A percentile compares a stretch with the other conserved stretches of the same genome.
Conservation (phyloP, 768 basidiomycete species). For the Rhizopogon roseolus region DNA sequence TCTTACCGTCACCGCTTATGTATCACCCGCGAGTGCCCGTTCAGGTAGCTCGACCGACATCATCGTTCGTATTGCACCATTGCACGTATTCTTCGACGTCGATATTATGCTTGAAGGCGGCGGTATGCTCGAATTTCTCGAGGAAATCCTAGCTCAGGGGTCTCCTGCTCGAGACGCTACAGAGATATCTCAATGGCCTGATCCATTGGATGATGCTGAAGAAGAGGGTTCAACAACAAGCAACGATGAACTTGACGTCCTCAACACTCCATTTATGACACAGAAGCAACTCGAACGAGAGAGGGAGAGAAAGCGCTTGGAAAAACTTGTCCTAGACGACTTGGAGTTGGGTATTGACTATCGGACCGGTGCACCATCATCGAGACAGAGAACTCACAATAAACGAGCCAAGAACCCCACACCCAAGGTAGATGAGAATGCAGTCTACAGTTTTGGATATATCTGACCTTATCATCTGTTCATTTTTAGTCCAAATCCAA, state of each 20-base stretch:
- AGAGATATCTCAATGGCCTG: background rate
- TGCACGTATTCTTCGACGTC: constrained; percentile 79
- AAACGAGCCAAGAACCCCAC: constrained; percentile 2
- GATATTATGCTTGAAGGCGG: constrained; percentile 33
- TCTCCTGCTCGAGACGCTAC: constrained; percentile 7
- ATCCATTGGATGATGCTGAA: background rate
- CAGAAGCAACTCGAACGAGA: constrained; percentile 22
- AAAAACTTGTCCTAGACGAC: constrained; percentile 54
- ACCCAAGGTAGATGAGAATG: constrained; percentile 12
- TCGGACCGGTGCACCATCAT: constrained; percentile 11
- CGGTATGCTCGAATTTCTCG: constrained; percentile 43
- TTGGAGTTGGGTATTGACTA: constrained; percentile 51
- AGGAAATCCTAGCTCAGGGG: constrained; percentile 30
- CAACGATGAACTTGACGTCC: constrained; percentile 7
- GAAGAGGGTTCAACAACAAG: constrained; percentile 10
- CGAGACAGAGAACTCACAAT: constrained; percentile 5
- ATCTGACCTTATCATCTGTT: background rate
- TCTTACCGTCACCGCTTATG: constrained; percentile 12
- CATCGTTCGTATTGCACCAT: constrained; percentile 44
- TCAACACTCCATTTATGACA: constrained; percentile 19
- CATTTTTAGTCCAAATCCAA: background rate
- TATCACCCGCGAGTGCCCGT: constrained; percentile 1
- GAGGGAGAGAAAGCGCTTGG: constrained; percentile 37
- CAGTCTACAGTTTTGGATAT: background rate
- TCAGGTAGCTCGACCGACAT: constrained; percentile 7